Evolutionary conservation across 257 asterid species (phyloP), one percentile per base, ranked within the genome.

Genomic region (Asclepias syriaca): DNA sequence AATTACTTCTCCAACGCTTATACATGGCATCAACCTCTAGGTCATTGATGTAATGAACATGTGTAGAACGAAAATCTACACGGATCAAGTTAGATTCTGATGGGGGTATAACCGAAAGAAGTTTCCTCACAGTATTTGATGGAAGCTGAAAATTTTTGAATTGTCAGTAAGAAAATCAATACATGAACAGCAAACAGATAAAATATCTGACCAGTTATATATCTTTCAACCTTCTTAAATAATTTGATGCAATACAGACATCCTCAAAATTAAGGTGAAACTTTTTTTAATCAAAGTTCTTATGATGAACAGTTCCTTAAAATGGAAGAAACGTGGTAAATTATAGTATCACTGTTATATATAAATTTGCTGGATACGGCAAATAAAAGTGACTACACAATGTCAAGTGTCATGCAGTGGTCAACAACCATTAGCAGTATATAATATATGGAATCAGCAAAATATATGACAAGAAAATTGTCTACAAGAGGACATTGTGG

Each of bases 1-100:
- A 8, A 76, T 87, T 95, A 89, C 92, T 95, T 77, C 99, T 85
- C 99, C 99, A 95, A 60, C 98, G 89, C 82, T 85, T 90, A 82
- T 95, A 95, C 92, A 91, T 90, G 73, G 87, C 81, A 82, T 95
- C 99, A 67, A 61, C 90, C 85, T 95, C 99, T 89, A 95, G 83
- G 85, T 95, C 79, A 85, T 95, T 95, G 81, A 95, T 79, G 81
- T 90, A 95, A 75, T 92, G 90, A 86, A 95, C 99, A 86, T 90
- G 92, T 71, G 85, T 54, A 24, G 97, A 89, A 75, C 99, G 99
- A 69, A 90, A 95, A 84, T 95, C 98, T 68, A 95, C 92, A 79
- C 99, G 96, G 68, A 90, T 84, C 69, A 87, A 78, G 76, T 77
- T 73, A 65, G 94, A 82, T 69, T 88, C 98, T 21, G 97, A 80